These are phyloP conservation scores for Neopestalotiopsis sp. DNA, from an alignment of 2,329 filamentous ascomycete genomes.

Conservation along the genomic window DNA sequence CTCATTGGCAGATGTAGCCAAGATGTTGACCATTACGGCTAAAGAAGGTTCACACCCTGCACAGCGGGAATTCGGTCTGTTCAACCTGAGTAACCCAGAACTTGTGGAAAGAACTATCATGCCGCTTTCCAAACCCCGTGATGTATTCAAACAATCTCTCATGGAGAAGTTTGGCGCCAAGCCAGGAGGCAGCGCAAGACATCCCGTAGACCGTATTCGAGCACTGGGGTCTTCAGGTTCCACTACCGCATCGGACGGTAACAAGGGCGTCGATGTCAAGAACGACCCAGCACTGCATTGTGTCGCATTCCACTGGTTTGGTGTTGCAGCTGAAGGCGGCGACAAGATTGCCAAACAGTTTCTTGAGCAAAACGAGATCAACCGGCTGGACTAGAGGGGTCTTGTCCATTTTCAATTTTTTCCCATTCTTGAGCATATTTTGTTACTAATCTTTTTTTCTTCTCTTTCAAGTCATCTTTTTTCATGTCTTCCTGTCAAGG, in stretches of 20 bases:
- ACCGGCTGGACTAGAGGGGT: constrained; percentile 27
- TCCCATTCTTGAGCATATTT: background rate
- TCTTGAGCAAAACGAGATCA: constrained; percentile 68
- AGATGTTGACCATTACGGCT: constrained; percentile 91
- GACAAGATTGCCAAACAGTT: constrained; percentile 85
- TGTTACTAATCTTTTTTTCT: background rate
- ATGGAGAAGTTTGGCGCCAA: constrained; percentile 70
- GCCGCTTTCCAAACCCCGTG: constrained; percentile 81
- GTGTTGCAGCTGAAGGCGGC: constrained; percentile 82
- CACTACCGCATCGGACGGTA: constrained; percentile 30
- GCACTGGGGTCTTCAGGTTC: constrained; percentile 32
- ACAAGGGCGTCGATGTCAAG: constrained; percentile 55
- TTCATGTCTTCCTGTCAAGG: background rate
- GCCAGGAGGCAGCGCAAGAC: constrained; percentile 37
- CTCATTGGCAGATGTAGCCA: constrained; percentile 79
- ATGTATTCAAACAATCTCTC: constrained; percentile 89
- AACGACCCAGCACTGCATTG: constrained; percentile 91
- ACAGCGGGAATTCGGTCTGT: constrained; percentile 89
- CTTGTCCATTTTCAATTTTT: background rate
- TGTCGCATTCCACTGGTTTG: constrained; percentile 97
- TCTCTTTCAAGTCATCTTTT: background rate
- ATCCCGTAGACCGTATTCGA: constrained; percentile 36
- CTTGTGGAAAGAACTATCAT: constrained; percentile 80
- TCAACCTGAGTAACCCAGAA: constrained; percentile 92
- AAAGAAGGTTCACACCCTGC: constrained; percentile 89